Conservation (phyloP, 805 yeast genomes). For the Kazachstania africana region DNA sequence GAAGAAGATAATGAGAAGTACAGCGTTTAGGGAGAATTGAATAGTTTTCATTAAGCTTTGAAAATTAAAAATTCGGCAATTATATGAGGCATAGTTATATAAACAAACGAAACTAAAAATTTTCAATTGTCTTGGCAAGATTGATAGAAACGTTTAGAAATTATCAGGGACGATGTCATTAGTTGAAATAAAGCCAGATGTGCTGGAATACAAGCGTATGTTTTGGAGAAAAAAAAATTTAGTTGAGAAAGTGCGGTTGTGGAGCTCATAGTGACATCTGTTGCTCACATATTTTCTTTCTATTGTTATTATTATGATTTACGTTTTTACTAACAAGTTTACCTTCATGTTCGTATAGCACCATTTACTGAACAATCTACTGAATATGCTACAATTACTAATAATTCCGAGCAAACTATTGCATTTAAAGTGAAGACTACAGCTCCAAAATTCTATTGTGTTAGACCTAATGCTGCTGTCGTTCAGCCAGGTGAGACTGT, state of each 20-base stretch:
- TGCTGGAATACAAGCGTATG: constrained; percentile 65
- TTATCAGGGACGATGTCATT: constrained; percentile 15
- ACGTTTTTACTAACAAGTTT: not conserved
- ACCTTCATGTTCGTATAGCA: constrained; percentile 36
- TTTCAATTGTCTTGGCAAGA: too few species aligned
- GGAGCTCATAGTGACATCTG: too few species aligned
- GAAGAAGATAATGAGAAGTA: too few species aligned
- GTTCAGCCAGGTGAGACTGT: constrained; percentile 63
- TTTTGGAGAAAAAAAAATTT: too few species aligned
- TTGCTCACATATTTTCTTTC: too few species aligned
- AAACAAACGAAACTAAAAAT: too few species aligned
- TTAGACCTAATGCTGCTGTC: constrained; percentile 85
- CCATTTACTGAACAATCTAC: constrained; percentile 67
- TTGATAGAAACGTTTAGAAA: too few species aligned
- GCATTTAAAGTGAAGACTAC: constrained; percentile 98
- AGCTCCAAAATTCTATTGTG: constrained; percentile 91
- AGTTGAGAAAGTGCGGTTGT: too few species aligned
- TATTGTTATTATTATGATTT: not conserved
- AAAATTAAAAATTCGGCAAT: too few species aligned
- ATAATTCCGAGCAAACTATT: constrained; percentile 46
- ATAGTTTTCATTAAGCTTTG: too few species aligned
- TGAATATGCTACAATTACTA: constrained; percentile 38
- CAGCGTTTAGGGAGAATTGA: too few species aligned
- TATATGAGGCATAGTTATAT: too few species aligned
- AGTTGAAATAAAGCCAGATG: constrained; percentile 64